Evolutionary conservation across 305 asterid genomes (phyloP).

Genomic region (Fraxinus floribunda): DNA sequence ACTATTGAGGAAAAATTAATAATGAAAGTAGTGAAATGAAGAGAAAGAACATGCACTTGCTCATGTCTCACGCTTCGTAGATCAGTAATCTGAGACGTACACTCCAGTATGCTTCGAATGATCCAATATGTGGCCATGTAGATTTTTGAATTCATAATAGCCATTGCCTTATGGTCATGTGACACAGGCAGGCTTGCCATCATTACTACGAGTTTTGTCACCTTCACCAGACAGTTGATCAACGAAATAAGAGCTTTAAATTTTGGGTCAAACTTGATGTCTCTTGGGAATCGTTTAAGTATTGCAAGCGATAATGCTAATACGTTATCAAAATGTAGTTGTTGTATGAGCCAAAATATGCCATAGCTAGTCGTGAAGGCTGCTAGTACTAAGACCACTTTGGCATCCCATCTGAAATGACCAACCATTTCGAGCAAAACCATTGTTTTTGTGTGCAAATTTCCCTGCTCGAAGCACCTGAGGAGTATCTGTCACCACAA

Average conservation of each 20-base stretch:
- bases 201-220: constrained; percentile 34
- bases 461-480: constrained; percentile 32
- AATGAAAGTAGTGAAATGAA: constrained; percentile 16
- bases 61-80: constrained; percentile 45
- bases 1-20: not conserved
- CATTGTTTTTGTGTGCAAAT: constrained; percentile 50
- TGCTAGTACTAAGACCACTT: constrained; percentile 55
- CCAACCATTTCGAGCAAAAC: constrained; percentile 50
- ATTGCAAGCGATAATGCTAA: constrained; percentile 47
- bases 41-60: constrained; percentile 84
- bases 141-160: constrained; percentile 39
- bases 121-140: constrained; percentile 66
- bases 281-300: constrained; percentile 39
- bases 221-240: constrained; percentile 49
- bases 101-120: constrained; percentile 52
- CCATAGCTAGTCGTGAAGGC: constrained; percentile 47
- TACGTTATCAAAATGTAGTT: constrained; percentile 37
- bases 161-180: constrained; percentile 36
- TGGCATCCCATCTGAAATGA: constrained; percentile 62
- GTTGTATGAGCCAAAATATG: constrained; percentile 47
- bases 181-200: constrained; percentile 49
- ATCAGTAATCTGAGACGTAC: constrained; percentile 51
- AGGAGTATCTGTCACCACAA: constrained; percentile 41
- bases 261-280: constrained; percentile 28
- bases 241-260: constrained; percentile 50